Conservation (phyloP, 2,329 filamentous ascomycete species). For the Ascochyta clinopodiicola region DNA sequence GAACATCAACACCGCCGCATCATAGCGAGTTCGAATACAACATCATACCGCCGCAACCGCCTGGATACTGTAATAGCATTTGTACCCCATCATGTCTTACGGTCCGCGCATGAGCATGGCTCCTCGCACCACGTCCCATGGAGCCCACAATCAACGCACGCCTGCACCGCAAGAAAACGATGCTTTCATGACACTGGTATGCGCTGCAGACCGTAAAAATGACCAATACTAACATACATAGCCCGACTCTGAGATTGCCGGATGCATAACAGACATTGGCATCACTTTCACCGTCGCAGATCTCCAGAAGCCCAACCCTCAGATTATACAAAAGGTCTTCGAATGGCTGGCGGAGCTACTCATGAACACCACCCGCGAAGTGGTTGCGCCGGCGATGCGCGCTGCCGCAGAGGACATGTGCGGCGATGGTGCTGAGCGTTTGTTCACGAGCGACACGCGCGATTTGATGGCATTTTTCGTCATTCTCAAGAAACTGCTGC, state of each 20-base stretch:
- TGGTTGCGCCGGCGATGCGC: constrained; percentile 93
- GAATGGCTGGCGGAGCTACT: constrained; percentile 96
- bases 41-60: neutral
- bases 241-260: constrained; percentile 82
- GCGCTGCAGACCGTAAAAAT: constrained; percentile 4
- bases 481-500: constrained; percentile 77
- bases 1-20: constrained; percentile 8
- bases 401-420: constrained; percentile 88
- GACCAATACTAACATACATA: constrained; percentile 41
- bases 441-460: constrained; percentile 83
- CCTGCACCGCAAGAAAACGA: constrained; percentile 54
- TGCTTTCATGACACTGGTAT: constrained; percentile 59
- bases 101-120: constrained; percentile 60
- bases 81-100: constrained; percentile 51
- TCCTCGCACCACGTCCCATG: constrained; percentile 47
- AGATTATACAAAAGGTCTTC: constrained; percentile 96
- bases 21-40: constrained; percentile 2
- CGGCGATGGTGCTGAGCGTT: constrained; percentile 77
- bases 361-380: constrained; percentile 91
- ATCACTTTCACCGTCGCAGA: constrained; percentile 87
- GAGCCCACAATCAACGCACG: constrained; percentile 45
- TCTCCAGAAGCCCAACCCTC: constrained; percentile 89
- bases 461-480: constrained; percentile 97
- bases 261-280: constrained; percentile 96
- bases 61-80: constrained; percentile 1